A percentile compares a stretch with the other conserved stretches of the same genome.
Conservation (phyloP, 73 alveolate genomes). For the Vitrella brassicaformis region DNA sequence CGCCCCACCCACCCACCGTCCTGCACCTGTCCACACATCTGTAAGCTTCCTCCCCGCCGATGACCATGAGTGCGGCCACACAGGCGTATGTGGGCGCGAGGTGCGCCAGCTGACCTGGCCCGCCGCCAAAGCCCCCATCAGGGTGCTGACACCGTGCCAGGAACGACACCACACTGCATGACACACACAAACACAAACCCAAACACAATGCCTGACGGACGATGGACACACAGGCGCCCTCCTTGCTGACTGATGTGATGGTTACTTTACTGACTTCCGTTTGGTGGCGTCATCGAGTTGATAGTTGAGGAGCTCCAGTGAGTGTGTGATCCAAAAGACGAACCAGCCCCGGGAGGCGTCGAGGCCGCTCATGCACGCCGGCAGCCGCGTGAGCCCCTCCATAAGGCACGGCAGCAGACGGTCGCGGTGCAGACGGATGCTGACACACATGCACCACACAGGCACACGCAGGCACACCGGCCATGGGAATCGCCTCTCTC, state of each 20-base stretch:
- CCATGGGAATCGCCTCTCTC: neutral
- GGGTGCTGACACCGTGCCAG: conserved; percentile 31
- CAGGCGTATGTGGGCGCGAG: conserved; percentile 69
- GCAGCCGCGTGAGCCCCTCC: neutral
- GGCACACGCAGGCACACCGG: too few relatives aligned
- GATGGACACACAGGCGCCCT: too few relatives aligned
- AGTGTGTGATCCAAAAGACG: conserved; percentile 52
- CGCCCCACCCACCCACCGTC: too few relatives aligned
- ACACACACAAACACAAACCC: too few relatives aligned
- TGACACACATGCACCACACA: too few relatives aligned
- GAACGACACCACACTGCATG: conserved; percentile 10
- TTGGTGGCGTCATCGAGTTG: too few relatives aligned
- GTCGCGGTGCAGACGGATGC: too few relatives aligned
- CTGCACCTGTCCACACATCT: conserved; percentile 40
- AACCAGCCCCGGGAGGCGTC: conserved; percentile 56
- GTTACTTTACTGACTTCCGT: neutral
- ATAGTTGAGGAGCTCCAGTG: conserved; percentile 42
- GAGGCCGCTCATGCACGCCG: neutral
- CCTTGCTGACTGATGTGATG: conserved; percentile 4
- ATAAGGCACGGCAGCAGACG: neutral
- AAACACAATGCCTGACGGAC: too few relatives aligned
- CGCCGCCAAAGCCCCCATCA: conserved; percentile 78
- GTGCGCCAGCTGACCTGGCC: conserved; percentile 64
- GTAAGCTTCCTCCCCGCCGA: conserved; percentile 68
- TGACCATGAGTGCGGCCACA: conserved; percentile 49